phyloP scores from a whole-genome alignment of 306 rosid species.

The Castanea crenata region DNA sequence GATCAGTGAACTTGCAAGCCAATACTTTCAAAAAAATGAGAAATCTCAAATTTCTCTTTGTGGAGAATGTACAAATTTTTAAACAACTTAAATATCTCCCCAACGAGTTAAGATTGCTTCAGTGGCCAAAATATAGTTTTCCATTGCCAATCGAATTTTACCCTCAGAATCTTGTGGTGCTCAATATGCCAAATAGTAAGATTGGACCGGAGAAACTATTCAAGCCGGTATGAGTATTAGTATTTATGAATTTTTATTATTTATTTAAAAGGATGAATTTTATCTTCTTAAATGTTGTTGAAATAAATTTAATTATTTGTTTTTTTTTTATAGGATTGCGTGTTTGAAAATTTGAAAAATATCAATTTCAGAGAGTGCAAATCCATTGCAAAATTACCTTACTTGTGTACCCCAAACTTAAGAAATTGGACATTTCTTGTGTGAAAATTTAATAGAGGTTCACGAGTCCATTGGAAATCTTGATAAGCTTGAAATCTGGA shows the following conservation, averaged over 20 bases:
- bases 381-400: neutral
- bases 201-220: neutral
- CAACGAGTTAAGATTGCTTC: conserved; percentile 7
- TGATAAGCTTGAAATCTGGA: too few relatives aligned
- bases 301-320: neutral
- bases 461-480: too few relatives aligned
- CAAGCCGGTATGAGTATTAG: neutral
- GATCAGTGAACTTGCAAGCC: conserved; percentile 8
- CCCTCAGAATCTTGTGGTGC: too few relatives aligned
- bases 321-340: neutral
- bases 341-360: neutral
- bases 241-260: neutral
- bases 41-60: conserved; percentile 14
- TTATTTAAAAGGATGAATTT: too few relatives aligned
- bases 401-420: neutral
- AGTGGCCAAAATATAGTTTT: conserved; percentile 14
- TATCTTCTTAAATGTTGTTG: neutral
- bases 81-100: conserved; percentile 4
- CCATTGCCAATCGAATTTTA: neutral
- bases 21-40: conserved; percentile 15
- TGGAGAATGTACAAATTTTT: conserved; percentile 7
- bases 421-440: neutral
- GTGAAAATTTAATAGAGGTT: too few relatives aligned
- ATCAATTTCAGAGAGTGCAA: conserved; percentile 2
- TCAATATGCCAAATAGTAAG: conserved; percentile 3